A percentile compares a stretch with the other conserved stretches of the same genome.
These are phyloP conservation scores for Cryptococcus jaspeensis DNA, from an alignment of 1,284 basidiomycete genomes.

Conservation along the genomic window DNA sequence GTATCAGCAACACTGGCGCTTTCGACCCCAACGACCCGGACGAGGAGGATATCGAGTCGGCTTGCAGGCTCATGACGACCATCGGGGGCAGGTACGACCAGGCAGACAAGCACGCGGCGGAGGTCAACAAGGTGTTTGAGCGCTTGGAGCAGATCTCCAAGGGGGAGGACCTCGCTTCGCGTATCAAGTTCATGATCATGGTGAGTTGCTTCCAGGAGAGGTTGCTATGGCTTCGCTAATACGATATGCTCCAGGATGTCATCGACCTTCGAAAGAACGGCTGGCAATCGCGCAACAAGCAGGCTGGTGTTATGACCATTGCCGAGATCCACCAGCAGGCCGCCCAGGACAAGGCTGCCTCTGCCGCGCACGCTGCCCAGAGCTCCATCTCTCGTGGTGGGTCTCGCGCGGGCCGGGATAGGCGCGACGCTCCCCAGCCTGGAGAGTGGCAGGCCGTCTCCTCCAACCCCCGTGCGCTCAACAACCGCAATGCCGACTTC, in stretches of 20 bases:
- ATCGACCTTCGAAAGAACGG: constrained; percentile 81
- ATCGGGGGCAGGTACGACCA: constrained; percentile 68
- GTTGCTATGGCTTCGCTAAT: background rate
- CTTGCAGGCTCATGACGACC: constrained; percentile 88
- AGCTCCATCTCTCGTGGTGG: constrained; percentile 71
- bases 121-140: constrained; percentile 91
- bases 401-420: constrained; percentile 75
- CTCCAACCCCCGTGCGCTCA: constrained; percentile 57
- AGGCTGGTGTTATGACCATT: constrained; percentile 81
- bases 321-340: constrained; percentile 84
- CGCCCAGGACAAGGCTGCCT: constrained; percentile 69
- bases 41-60: constrained; percentile 95
- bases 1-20: constrained; percentile 29
- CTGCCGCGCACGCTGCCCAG: constrained; percentile 52
- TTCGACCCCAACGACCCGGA: constrained; percentile 86
- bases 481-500: constrained; percentile 58
- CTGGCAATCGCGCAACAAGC: constrained; percentile 73
- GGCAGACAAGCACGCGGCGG: constrained; percentile 61
- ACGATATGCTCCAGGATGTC: constrained; percentile 62
- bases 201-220: constrained; percentile 55
- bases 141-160: constrained; percentile 80
- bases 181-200: constrained; percentile 94
- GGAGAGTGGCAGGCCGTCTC: constrained; percentile 85
- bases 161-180: constrained; percentile 71
- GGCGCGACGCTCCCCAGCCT: constrained; percentile 57